Evolutionary conservation across 2,329 filamentous ascomycete genomes (phyloP).

Genomic region (Acrodontium crateriforme): DNA sequence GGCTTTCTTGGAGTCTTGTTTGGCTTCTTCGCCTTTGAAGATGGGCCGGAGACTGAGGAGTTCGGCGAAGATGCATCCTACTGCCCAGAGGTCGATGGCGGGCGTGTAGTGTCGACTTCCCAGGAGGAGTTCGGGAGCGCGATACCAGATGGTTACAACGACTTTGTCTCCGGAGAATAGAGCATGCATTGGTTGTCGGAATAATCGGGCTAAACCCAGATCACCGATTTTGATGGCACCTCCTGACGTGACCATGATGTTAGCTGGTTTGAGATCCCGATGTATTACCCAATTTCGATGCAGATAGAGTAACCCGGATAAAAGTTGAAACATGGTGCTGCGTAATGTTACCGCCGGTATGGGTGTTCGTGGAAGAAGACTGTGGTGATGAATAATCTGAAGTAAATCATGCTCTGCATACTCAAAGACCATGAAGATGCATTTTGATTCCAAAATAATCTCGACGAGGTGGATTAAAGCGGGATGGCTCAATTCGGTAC

Average conservation of each 20-base stretch:
- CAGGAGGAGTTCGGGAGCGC: conserved; percentile 82
- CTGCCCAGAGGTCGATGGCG: conserved; percentile 92
- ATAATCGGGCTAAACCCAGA: conserved; percentile 77
- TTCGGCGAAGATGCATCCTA: conserved; percentile 96
- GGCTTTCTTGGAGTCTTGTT: conserved; percentile 97
- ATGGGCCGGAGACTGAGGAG: conserved; percentile 80
- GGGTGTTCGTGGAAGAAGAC: conserved; percentile 70
- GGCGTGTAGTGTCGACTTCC: conserved; percentile 94
- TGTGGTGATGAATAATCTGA: conserved; percentile 97
- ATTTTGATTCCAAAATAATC: conserved; percentile 96
- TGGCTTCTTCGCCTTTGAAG: conserved; percentile 97
- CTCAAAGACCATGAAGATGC: conserved; percentile 99
- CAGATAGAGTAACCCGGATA: conserved; percentile 88
- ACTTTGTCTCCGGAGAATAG: conserved; percentile 94
- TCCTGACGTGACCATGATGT: conserved; percentile 90
- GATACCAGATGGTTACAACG: conserved; percentile 98
- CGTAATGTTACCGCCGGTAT: conserved; percentile 83
- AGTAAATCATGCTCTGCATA: conserved; percentile 95
- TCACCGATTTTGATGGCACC: conserved; percentile 94
- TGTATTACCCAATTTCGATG: conserved; percentile 96
- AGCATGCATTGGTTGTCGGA: conserved; percentile 84
- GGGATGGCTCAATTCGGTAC: conserved; percentile 74
- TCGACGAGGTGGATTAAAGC: conserved; percentile 88
- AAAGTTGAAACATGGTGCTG: conserved; percentile 87
- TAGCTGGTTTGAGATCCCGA: conserved; percentile 91